Evolutionary conservation across 495 filamentous ascomycete species (phyloP).

Genomic region (Astrocystis sublimbata): DNA sequence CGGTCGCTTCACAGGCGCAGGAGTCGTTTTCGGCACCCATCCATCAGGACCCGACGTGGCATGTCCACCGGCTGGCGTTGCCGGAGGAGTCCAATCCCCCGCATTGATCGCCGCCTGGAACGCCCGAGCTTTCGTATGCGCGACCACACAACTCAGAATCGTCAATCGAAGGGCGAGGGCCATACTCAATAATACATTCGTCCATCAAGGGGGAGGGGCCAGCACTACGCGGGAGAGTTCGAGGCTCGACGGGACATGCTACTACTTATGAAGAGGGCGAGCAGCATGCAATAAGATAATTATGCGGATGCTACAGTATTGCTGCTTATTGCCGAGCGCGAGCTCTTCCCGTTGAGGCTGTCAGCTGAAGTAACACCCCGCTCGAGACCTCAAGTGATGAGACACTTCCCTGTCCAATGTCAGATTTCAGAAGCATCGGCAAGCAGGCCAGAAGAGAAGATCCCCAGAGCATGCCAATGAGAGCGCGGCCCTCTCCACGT

Average conservation of each 20-base stretch:
- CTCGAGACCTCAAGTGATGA: constrained; percentile 15
- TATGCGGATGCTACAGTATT: background rate
- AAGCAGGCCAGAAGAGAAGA: constrained; percentile 20
- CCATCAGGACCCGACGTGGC: constrained; percentile 25
- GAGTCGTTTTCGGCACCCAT: constrained; percentile 37
- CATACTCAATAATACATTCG: constrained; percentile 30
- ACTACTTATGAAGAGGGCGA: constrained; percentile 14
- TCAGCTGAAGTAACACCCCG: constrained; percentile 24
- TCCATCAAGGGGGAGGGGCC: constrained; percentile 24
- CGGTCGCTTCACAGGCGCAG: constrained; percentile 27
- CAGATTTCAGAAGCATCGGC: constrained; percentile 18
- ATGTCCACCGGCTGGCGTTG: constrained; percentile 20
- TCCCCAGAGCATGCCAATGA: constrained; percentile 15
- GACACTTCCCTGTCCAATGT: constrained; percentile 14
- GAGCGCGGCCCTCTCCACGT: constrained; percentile 3
- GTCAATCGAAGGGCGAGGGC: constrained; percentile 35
- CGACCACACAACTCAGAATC: constrained; percentile 32
- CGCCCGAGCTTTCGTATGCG: constrained; percentile 27
- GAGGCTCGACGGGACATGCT: background rate
- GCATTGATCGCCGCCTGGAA: constrained; percentile 20
- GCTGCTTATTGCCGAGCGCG: constrained; percentile 19
- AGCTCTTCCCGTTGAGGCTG: constrained; percentile 21
- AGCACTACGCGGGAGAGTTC: background rate
- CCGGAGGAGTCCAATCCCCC: constrained; percentile 33
- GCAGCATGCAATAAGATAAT: background rate